A percentile compares a stretch with the other conserved stretches of the same genome.
Evolutionary conservation across 805 yeast genomes (phyloP).

Genomic region (Torulaspora quercuum): DNA sequence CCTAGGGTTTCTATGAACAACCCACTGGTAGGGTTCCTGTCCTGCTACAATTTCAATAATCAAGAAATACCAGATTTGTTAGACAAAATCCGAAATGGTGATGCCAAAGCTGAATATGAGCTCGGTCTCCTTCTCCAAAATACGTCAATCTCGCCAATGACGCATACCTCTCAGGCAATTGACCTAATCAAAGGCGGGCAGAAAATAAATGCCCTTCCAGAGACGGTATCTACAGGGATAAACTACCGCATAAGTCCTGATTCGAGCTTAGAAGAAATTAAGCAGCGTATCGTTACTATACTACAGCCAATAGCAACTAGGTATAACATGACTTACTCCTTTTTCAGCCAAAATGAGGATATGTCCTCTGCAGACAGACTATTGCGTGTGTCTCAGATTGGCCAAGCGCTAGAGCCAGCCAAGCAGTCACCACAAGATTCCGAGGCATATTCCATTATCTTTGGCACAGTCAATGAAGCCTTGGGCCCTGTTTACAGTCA

Average conservation of each 20-base stretch:
- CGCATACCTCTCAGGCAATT: slow-evolving; percentile 8
- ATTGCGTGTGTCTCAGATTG: slow-evolving; percentile 7
- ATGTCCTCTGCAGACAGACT: slow-evolving; percentile 3
- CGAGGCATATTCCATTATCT: slow-evolving; percentile 5
- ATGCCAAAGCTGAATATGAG: slow-evolving; percentile 6
- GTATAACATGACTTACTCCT: slow-evolving; percentile 1
- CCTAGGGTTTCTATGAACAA: slow-evolving; percentile 4
- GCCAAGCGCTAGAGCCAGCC: slow-evolving; percentile 6
- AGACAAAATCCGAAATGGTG: slow-evolving; percentile 5
- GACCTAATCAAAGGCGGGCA: slow-evolving; percentile 8
- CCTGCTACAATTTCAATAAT: slow-evolving; percentile 3
- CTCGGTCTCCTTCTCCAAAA: slow-evolving; percentile 5
- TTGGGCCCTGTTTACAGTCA: slow-evolving; percentile 2
- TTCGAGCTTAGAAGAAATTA: slow-evolving; percentile 5
- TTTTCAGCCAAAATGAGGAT: slow-evolving; percentile 2
- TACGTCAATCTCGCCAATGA: slow-evolving; percentile 3
- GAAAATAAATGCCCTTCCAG: slow-evolving; percentile 10
- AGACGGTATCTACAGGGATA: slow-evolving; percentile 5
- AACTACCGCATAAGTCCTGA: slow-evolving; percentile 7
- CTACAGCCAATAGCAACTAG: slow-evolving; percentile 5
- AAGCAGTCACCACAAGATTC: slow-evolving; percentile 6
- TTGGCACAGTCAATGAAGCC: slow-evolving; percentile 4
- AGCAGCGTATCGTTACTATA: slow-evolving; percentile 3
- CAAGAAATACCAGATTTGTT: slow-evolving; percentile 1
- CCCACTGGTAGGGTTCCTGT: slow-evolving; percentile 1